Percentiles rank a stretch among this genome's conserved stretches.
Evolutionary conservation across 1,284 basidiomycete species (phyloP).

Genomic region (Sphagnurus paluster): DNA sequence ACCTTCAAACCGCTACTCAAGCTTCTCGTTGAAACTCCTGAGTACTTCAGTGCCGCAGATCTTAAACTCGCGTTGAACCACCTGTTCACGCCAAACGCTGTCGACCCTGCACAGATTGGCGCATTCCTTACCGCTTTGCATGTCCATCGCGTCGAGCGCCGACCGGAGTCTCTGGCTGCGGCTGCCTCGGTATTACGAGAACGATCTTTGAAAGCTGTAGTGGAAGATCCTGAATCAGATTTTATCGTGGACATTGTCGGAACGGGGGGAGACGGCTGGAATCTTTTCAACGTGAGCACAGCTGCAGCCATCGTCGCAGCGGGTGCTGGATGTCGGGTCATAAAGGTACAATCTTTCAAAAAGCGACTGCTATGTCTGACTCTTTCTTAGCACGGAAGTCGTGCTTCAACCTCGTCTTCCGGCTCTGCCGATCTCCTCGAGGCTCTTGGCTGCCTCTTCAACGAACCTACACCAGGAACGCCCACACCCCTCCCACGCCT

Average conservation of each 20-base stretch:
- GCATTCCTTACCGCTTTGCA: conserved; percentile 84
- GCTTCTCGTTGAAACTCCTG: conserved; percentile 76
- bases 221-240: conserved; percentile 59
- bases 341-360: conserved; percentile 66
- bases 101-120: conserved; percentile 73
- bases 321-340: conserved; percentile 89
- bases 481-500: conserved; percentile 58
- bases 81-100: conserved; percentile 65
- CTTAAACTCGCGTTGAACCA: conserved; percentile 71
- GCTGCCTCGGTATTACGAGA: conserved; percentile 77
- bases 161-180: conserved; percentile 72
- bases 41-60: conserved; percentile 72
- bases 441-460: conserved; percentile 81
- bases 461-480: conserved; percentile 59
- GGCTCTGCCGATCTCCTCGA: conserved; percentile 94
- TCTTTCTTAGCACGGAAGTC: conserved; percentile 80
- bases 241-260: conserved; percentile 73
- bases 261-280: conserved; percentile 90
- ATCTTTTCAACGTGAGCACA: conserved; percentile 98
- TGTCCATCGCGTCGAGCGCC: conserved; percentile 70
- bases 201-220: conserved; percentile 60
- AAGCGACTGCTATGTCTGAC: no score
- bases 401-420: conserved; percentile 92
- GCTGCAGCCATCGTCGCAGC: conserved; percentile 94
- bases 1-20: conserved; percentile 77